Conservation (phyloP, 768 basidiomycete species). For the Clitopilus passeckerianus region DNA sequence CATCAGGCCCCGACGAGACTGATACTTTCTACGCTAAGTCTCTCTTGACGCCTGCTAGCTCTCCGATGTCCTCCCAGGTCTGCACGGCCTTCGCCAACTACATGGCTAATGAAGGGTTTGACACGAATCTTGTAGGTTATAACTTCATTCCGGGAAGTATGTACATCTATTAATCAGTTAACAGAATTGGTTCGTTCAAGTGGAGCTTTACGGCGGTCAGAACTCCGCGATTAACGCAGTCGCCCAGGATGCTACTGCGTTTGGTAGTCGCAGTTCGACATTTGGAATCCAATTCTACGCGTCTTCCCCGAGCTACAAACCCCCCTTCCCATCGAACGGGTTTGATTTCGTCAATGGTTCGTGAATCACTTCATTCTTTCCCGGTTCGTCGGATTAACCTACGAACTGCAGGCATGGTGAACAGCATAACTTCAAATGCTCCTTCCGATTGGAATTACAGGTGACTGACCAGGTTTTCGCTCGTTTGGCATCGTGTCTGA, state of each 20-base stretch:
- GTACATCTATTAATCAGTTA: not conserved
- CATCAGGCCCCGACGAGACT: conserved; percentile 18
- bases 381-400: too few relatives aligned
- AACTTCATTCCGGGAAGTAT: conserved; percentile 13
- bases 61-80: conserved; percentile 26
- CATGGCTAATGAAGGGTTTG: conserved; percentile 32
- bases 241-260: conserved; percentile 28
- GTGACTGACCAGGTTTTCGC: conserved; percentile 11
- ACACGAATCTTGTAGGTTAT: conserved; percentile 24
- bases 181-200: conserved; percentile 29
- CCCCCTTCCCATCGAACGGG: conserved; percentile 34
- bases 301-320: conserved; percentile 24
- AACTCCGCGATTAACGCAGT: conserved; percentile 37
- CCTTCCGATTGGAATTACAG: conserved; percentile 34
- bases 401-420: conserved; percentile 19
- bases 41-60: conserved; percentile 31
- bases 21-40: conserved; percentile 43
- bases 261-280: conserved; percentile 30
- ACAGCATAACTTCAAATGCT: conserved; percentile 28
- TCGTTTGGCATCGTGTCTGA: not conserved
- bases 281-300: conserved; percentile 44
- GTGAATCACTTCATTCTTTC: conserved; percentile 1
- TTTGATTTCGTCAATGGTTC: conserved; percentile 36
- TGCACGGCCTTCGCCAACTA: conserved; percentile 31
- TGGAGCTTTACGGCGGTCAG: conserved; percentile 32